Evolutionary conservation across 306 rosid species (phyloP).

Genomic region (Crotalaria pallida): DNA sequence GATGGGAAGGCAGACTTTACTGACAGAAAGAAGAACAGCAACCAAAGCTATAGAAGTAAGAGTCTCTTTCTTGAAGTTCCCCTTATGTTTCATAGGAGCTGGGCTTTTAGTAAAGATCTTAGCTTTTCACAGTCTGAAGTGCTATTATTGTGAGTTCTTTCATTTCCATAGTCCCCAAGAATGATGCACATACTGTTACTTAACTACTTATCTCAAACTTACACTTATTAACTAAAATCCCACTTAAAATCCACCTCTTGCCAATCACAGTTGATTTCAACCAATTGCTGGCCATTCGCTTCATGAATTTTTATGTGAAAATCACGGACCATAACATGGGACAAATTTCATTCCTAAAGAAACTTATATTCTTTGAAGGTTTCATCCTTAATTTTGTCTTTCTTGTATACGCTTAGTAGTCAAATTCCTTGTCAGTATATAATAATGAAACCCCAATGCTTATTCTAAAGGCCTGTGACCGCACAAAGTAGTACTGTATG

Average conservation of each 20-base stretch:
- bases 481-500: too few species aligned
- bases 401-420: not conserved
- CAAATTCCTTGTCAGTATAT: not conserved
- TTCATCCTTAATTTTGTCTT: not conserved
- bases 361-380: not conserved
- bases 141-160: not conserved
- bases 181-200: not conserved
- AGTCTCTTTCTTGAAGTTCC: slow-evolving; percentile 15
- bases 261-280: not conserved
- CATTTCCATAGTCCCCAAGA: not conserved
- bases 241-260: not conserved
- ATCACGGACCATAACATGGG: not conserved
- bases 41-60: slow-evolving; percentile 75
- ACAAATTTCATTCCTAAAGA: not conserved
- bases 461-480: too few species aligned
- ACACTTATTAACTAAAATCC: not conserved
- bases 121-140: not conserved
- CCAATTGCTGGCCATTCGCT: not conserved
- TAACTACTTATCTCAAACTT: not conserved
- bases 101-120: slow-evolving; percentile 14
- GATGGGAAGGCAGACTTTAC: slow-evolving; percentile 80
- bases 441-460: not conserved
- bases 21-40: slow-evolving; percentile 83
- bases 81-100: slow-evolving; percentile 6
- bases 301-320: not conserved